phyloP scores from a whole-genome alignment of 352 stramenopile species.

The Phytophthora idaei region DNA sequence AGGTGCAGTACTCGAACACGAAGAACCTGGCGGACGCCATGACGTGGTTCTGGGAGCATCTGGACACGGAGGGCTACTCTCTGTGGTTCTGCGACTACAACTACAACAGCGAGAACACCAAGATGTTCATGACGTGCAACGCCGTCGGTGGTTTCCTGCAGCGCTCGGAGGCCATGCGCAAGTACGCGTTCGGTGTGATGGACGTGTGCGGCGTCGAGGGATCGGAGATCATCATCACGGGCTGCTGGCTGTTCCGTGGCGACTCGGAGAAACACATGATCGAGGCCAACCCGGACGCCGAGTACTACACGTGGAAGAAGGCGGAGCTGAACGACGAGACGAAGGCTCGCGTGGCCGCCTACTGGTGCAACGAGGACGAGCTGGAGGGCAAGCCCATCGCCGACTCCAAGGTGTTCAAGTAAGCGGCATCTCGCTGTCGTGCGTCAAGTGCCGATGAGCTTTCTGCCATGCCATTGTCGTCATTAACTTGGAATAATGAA shows the following conservation, averaged over 20 bases:
- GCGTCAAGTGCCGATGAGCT: conserved; percentile 14
- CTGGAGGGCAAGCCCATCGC: conserved; percentile 90
- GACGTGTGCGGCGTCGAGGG: conserved; percentile 68
- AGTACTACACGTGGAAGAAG: conserved; percentile 94
- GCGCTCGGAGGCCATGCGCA: conserved; percentile 91
- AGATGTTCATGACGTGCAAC: conserved; percentile 95
- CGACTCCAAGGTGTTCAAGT: conserved; percentile 96
- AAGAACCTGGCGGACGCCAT: conserved; percentile 84
- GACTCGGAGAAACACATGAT: conserved; percentile 88
- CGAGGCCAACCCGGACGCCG: conserved; percentile 39
- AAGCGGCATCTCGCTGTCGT: conserved; percentile 34
- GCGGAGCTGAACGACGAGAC: conserved; percentile 64
- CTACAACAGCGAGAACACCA: conserved; percentile 85
- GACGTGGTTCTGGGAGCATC: conserved; percentile 91
- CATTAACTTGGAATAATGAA: conserved; percentile 31
- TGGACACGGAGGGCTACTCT: conserved; percentile 90
- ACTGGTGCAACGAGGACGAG: conserved; percentile 90
- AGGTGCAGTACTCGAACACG: conserved; percentile 94
- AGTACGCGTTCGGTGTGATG: conserved; percentile 93
- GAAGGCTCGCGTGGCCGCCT: conserved; percentile 85
- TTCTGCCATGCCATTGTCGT: conserved; percentile 3
- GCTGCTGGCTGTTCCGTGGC: conserved; percentile 92
- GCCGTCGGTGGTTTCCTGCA: conserved; percentile 93
- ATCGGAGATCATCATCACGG: conserved; percentile 87
- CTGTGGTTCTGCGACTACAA: conserved; percentile 74